A percentile compares a stretch with the other conserved stretches of the same genome.
These are phyloP conservation scores for Penicillium parvum DNA, from an alignment of 495 filamentous ascomycete genomes.

Conservation along the genomic window DNA sequence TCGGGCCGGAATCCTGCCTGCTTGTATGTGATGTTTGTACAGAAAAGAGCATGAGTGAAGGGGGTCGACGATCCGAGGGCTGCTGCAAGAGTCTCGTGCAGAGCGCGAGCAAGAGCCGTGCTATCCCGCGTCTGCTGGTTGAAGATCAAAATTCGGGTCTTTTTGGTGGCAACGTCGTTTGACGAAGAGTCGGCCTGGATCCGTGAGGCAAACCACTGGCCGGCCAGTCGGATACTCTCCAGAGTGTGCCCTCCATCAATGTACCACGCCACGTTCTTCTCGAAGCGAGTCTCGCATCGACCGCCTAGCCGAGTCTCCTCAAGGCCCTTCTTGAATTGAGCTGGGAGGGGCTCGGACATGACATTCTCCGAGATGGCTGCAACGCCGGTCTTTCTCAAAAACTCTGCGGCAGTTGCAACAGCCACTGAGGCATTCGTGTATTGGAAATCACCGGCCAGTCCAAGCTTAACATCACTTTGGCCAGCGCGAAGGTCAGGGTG, in stretches of 20 bases:
- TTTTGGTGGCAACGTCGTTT: conserved; percentile 36
- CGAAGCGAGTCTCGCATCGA: conserved; percentile 72
- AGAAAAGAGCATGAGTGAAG: conserved; percentile 84
- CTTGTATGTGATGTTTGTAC: conserved; percentile 78
- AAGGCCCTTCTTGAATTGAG: conserved; percentile 68
- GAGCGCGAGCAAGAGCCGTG: conserved; percentile 55
- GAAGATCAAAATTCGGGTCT: conserved; percentile 74
- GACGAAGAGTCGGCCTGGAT: conserved; percentile 44
- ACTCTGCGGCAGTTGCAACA: conserved; percentile 63
- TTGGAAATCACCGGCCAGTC: conserved; percentile 77
- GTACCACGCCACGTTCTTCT: conserved; percentile 72
- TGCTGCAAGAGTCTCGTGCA: conserved; percentile 60
- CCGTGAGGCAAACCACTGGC: conserved; percentile 71
- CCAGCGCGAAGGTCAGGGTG: conserved; percentile 56
- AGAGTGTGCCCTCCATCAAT: conserved; percentile 90
- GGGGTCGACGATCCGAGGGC: conserved; percentile 49
- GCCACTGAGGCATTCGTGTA: conserved; percentile 82
- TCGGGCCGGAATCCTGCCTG: conserved; percentile 67
- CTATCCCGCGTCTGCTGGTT: conserved; percentile 91
- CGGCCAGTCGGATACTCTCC: conserved; percentile 77
- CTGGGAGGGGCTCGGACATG: conserved; percentile 50
- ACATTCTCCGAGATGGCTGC: conserved; percentile 42
- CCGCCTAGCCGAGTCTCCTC: conserved; percentile 73
- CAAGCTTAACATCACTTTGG: conserved; percentile 55
- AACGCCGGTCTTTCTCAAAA: conserved; percentile 43